phyloP scores from a whole-genome alignment of 768 basidiomycete species.

The Ramaria sp. region DNA sequence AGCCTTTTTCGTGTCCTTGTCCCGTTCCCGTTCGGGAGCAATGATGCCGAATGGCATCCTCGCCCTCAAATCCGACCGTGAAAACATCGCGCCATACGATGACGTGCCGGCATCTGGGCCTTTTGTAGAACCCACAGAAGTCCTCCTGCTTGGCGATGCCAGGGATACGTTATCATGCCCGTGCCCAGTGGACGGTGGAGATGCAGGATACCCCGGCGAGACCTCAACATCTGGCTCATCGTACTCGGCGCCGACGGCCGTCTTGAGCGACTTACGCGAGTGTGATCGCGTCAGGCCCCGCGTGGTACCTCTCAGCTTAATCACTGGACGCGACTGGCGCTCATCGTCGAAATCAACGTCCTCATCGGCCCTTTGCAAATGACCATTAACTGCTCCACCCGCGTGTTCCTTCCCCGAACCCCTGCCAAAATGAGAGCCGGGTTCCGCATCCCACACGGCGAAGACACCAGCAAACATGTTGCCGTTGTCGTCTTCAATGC shows the following conservation, averaged over 20 bases:
- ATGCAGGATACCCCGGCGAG: not conserved
- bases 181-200: not conserved
- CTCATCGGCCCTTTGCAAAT: constrained; percentile 2
- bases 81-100: constrained; percentile 21
- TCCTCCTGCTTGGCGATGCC: constrained; percentile 10
- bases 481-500: constrained; percentile 19
- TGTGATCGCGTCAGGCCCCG: constrained; percentile 53
- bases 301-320: constrained; percentile 43
- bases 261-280: constrained; percentile 34
- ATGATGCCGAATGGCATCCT: constrained; percentile 75
- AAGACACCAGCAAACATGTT: constrained; percentile 14
- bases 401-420: not conserved
- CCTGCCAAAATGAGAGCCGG: not conserved
- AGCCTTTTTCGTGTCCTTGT: constrained; percentile 14
- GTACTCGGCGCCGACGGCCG: constrained; percentile 5
- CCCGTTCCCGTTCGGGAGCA: constrained; percentile 49
- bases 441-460: not conserved
- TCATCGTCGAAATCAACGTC: constrained; percentile 38
- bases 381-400: not conserved
- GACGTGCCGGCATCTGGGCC: not conserved
- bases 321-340: constrained; percentile 59
- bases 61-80: constrained; percentile 45
- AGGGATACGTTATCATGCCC: not conserved
- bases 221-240: constrained; percentile 25
- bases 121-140: constrained; percentile 5